phyloP scores from a whole-genome alignment of 192 early-diverging fungal species.

The Rhizophlyctis rosea region DNA sequence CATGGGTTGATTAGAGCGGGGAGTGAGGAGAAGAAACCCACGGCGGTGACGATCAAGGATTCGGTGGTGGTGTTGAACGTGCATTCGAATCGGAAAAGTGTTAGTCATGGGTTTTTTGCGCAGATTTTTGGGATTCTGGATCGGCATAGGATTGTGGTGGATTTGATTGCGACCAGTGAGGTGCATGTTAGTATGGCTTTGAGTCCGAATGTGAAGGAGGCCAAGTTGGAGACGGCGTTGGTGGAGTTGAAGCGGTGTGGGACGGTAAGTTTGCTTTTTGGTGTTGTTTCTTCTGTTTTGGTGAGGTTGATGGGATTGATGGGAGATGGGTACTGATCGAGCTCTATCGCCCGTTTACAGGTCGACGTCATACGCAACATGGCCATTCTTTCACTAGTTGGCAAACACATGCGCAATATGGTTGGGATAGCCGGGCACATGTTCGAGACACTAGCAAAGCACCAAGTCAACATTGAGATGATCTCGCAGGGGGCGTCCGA shows the following conservation, averaged over 20 bases:
- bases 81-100: constrained; percentile 93
- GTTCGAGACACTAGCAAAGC: constrained; percentile 86
- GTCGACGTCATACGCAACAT: constrained; percentile 81
- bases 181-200: constrained; percentile 80
- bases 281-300: not conserved
- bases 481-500: constrained; percentile 97
- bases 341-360: constrained; percentile 20
- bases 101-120: constrained; percentile 96
- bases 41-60: constrained; percentile 99
- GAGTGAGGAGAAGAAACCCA: constrained; percentile 63
- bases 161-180: constrained; percentile 90
- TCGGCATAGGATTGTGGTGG: constrained; percentile 82
- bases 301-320: not conserved
- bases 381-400: constrained; percentile 96
- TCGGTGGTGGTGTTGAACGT: constrained; percentile 93
- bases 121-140: constrained; percentile 91
- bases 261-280: constrained; percentile 45
- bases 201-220: constrained; percentile 38
- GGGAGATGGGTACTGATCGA: not conserved
- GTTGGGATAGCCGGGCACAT: constrained; percentile 92
- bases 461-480: constrained; percentile 98
- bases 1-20: not conserved
- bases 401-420: constrained; percentile 95
- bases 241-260: constrained; percentile 75
- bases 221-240: constrained; percentile 75